A percentile compares a stretch with the other conserved stretches of the same genome.
Conservation (phyloP, 2,329 filamentous ascomycete species). For the Cryphonectria radicalis region DNA sequence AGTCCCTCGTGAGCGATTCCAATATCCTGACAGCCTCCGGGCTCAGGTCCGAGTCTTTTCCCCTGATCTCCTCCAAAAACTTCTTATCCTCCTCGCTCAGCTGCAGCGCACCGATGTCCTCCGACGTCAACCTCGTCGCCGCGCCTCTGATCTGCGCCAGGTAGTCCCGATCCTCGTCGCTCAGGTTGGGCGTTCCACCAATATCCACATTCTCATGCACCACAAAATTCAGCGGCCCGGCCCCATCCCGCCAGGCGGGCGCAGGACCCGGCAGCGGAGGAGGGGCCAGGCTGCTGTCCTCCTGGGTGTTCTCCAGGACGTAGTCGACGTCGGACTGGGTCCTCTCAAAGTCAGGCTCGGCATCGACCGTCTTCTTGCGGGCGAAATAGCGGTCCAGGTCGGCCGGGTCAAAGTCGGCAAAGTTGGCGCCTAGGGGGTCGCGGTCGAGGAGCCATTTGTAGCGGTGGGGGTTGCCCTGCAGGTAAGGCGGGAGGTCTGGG, state of each 20-base stretch:
- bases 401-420: constrained; percentile 36
- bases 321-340: constrained; percentile 8
- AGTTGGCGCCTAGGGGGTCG: constrained; percentile 44
- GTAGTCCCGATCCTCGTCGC: background rate
- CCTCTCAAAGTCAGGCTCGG: constrained; percentile 25
- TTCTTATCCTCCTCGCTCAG: constrained; percentile 19
- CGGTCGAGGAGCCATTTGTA: constrained; percentile 46
- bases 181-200: background rate
- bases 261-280: background rate
- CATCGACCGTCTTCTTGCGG: constrained; percentile 24
- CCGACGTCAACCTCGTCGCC: background rate
- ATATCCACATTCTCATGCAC: background rate
- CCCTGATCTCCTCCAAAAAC: constrained; percentile 17
- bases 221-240: background rate
- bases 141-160: background rate
- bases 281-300: background rate
- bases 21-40: constrained; percentile 6
- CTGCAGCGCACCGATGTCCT: background rate
- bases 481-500: constrained; percentile 46
- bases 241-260: background rate
- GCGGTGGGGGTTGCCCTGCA: constrained; percentile 39
- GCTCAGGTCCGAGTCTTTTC: constrained; percentile 6
- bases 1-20: constrained; percentile 11
- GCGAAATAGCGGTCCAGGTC: constrained; percentile 22
- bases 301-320: constrained; percentile 16